Evolutionary conservation across 2,329 filamentous ascomycete genomes (phyloP).

Genomic region (Aspergillus alliaceus): DNA sequence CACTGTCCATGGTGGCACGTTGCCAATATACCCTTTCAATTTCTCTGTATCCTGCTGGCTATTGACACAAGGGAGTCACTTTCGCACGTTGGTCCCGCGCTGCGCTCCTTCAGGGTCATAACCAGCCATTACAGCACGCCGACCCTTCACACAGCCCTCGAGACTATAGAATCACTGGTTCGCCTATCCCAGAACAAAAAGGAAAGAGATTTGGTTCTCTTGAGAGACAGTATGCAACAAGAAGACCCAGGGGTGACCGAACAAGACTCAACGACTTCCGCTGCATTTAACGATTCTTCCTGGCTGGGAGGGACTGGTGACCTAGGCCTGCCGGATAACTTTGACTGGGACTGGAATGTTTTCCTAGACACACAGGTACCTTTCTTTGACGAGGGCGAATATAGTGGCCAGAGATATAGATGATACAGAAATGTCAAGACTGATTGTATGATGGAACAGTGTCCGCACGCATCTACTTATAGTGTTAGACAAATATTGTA

Average conservation of each 20-base stretch:
- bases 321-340: background rate
- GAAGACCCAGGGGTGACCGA: background rate
- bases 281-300: background rate
- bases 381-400: constrained; percentile 1
- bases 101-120: constrained; percentile 4
- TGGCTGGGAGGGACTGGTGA: background rate
- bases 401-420: background rate
- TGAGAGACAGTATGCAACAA: background rate
- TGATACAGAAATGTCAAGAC: background rate
- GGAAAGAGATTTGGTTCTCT: background rate
- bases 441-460: background rate
- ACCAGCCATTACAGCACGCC: background rate
- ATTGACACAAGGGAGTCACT: constrained; percentile 7
- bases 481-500: background rate
- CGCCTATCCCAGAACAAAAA: background rate
- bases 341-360: constrained; percentile 1
- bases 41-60: constrained; percentile 11
- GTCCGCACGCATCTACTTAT: background rate
- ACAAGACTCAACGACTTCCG: background rate
- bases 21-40: constrained; percentile 17
- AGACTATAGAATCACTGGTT: constrained; percentile 1
- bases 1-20: constrained; percentile 19
- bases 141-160: background rate
- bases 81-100: background rate
- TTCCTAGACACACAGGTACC: background rate